Percentiles rank a stretch among this genome's conserved stretches.
Conservation (phyloP, 306 rosid genomes). For the Delonix regia region DNA sequence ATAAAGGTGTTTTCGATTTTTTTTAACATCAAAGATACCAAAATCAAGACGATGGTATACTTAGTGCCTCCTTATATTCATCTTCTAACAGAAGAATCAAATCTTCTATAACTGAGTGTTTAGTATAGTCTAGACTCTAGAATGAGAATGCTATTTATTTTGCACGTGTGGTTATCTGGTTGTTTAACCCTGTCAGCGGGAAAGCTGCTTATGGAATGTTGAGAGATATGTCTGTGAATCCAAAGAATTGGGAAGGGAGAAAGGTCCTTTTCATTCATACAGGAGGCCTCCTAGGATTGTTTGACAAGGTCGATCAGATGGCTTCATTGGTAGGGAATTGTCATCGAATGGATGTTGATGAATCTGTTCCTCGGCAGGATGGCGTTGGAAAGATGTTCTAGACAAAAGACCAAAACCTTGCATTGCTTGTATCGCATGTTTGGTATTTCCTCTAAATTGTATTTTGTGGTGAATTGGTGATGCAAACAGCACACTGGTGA, state of each 20-base stretch:
- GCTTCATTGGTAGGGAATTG: conserved; percentile 71
- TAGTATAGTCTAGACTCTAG: not conserved
- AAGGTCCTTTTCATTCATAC: conserved; percentile 90
- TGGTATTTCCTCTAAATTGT: conserved; percentile 10
- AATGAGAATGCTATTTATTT: conserved; percentile 12
- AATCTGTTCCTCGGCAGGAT: conserved; percentile 72
- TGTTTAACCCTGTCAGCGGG: conserved; percentile 58
- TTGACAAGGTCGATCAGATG: conserved; percentile 82
- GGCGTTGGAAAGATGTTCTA: conserved; percentile 87
- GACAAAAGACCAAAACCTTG: conserved; percentile 13
- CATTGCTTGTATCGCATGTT: conserved; percentile 15
- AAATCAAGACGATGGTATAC: not conserved
- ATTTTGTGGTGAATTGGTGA: not conserved
- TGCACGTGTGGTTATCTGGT: not conserved
- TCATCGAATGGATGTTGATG: conserved; percentile 73
- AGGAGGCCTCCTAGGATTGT: conserved; percentile 91
- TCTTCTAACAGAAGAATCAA: not conserved
- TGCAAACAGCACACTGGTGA: conserved; percentile 18
- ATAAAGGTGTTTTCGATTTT: not conserved
- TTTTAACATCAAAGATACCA: not conserved
- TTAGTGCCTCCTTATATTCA: not conserved
- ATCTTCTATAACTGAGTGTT: not conserved
- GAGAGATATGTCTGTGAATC: conserved; percentile 75
- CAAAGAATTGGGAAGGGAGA: conserved; percentile 95
- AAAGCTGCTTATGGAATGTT: conserved; percentile 79